A percentile compares a stretch with the other conserved stretches of the same genome.
These are phyloP conservation scores for Leishmania martiniquensis DNA, from an alignment of 208 protist genomes.

Conservation along the genomic window DNA sequence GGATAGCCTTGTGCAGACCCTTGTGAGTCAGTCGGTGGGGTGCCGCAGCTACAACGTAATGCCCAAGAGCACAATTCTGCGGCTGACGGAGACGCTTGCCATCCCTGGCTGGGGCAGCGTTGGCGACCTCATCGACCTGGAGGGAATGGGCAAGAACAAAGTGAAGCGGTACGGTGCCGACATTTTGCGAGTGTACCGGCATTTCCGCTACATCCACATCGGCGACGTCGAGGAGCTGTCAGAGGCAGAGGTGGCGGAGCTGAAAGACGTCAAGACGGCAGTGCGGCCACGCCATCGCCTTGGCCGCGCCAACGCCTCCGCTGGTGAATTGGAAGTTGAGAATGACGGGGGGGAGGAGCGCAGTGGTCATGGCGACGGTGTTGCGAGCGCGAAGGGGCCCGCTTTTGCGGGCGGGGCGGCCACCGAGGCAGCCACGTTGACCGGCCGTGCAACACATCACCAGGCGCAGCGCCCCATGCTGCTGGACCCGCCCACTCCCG, in stretches of 20 bases:
- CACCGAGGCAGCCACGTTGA: background rate
- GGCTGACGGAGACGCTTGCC: constrained; percentile 65
- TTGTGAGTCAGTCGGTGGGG: constrained; percentile 73
- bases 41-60: constrained; percentile 88
- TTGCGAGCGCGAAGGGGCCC: background rate
- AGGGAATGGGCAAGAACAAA: constrained; percentile 90
- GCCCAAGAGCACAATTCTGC: constrained; percentile 82
- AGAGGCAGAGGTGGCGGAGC: constrained; percentile 50
- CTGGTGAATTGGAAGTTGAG: constrained; percentile 20
- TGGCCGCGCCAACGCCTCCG: constrained; percentile 24
- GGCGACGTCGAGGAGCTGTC: constrained; percentile 81
- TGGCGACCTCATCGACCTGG: constrained; percentile 73
- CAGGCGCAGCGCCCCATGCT: constrained; percentile 20
- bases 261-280: constrained; percentile 52
- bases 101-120: constrained; percentile 73
- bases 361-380: constrained; percentile 4
- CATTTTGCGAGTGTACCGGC: constrained; percentile 75
- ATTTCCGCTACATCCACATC: constrained; percentile 80
- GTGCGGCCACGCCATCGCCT: constrained; percentile 53
- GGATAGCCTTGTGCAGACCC: constrained; percentile 71
- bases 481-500: constrained; percentile 35
- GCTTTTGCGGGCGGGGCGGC: background rate
- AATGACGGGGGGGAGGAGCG: constrained; percentile 20
- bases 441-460: constrained; percentile 10
- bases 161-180: constrained; percentile 84